Percentiles rank a stretch among this genome's conserved stretches.
Conservation (phyloP, 2,329 filamentous ascomycete species). For the Beauveria rudraprayagi region DNA sequence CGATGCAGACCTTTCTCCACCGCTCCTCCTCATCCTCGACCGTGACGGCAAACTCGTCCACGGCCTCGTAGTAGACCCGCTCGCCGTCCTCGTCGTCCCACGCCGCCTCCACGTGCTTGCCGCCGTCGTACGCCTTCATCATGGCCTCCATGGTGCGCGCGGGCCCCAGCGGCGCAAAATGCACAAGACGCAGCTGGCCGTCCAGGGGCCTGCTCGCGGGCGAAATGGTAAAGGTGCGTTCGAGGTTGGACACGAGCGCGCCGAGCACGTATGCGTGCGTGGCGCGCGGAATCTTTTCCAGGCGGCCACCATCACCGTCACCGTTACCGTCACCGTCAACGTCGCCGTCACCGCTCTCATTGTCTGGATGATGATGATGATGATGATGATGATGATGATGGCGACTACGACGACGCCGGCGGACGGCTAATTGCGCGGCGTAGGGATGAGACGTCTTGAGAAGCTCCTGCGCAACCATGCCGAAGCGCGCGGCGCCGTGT, state of each 20-base stretch:
- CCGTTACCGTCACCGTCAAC: neutral
- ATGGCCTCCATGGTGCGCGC: slow-evolving; percentile 70
- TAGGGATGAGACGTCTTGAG: slow-evolving; percentile 50
- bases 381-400: no score
- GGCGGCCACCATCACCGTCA: slow-evolving; percentile 12
- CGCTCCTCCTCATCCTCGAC: slow-evolving; percentile 59
- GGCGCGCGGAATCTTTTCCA: slow-evolving; percentile 24
- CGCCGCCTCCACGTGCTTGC: slow-evolving; percentile 44
- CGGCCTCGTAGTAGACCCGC: slow-evolving; percentile 61
- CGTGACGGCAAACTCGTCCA: slow-evolving; percentile 59
- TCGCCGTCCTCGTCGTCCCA: slow-evolving; percentile 38
- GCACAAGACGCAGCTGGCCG: slow-evolving; percentile 61
- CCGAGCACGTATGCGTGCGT: slow-evolving; percentile 70
- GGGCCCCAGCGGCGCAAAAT: slow-evolving; percentile 61
- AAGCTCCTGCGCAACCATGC: slow-evolving; percentile 73
- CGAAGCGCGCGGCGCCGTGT: slow-evolving; percentile 70
- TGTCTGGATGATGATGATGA: no score
- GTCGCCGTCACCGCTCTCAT: slow-evolving; percentile 11
- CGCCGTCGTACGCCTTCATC: slow-evolving; percentile 52
- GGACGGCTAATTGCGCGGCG: slow-evolving; percentile 32
- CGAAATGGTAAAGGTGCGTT: slow-evolving; percentile 74
- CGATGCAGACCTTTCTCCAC: slow-evolving; percentile 86
- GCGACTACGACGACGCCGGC: slow-evolving; percentile 1
- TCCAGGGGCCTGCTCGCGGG: slow-evolving; percentile 64
- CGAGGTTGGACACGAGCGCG: slow-evolving; percentile 71